Evolutionary conservation across 352 stramenopile species (phyloP).

Genomic region (Elongisporangium senticosum): DNA sequence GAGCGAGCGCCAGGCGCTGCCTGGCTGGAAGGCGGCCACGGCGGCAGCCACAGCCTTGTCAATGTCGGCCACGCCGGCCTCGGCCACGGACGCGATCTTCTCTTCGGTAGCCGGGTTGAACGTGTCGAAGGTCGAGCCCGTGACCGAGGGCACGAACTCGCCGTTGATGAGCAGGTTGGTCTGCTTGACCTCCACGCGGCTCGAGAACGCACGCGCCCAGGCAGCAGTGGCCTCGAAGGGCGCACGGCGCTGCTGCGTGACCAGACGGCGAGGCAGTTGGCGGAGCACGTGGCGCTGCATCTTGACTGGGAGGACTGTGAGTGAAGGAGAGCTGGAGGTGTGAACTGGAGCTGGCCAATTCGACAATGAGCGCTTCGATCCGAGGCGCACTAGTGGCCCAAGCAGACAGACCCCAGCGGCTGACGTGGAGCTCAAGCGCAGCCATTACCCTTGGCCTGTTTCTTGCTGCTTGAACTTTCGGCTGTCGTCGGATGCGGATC

Average conservation of each 20-base stretch:
- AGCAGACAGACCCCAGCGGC: no score
- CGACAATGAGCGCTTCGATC: no score
- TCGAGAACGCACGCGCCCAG: conserved; percentile 32
- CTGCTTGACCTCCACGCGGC: conserved; percentile 39
- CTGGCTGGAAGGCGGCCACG: conserved; percentile 56
- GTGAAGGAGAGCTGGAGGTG: no score
- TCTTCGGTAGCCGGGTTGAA: conserved; percentile 82
- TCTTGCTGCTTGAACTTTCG: no score
- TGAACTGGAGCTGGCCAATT: no score
- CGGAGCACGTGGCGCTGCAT: conserved; percentile 54
- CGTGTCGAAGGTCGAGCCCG: conserved; percentile 69
- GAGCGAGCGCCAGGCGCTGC: conserved; percentile 55
- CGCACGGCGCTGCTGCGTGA: conserved; percentile 7
- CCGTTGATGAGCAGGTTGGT: conserved; percentile 85
- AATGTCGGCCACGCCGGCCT: conserved; percentile 58
- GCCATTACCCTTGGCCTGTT: no score
- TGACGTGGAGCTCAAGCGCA: no score
- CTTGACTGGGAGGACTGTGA: background rate
- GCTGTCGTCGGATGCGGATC: no score
- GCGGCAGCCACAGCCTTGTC: conserved; percentile 68
- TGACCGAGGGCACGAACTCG: conserved; percentile 68
- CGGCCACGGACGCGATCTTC: conserved; percentile 63
- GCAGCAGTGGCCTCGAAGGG: conserved; percentile 10
- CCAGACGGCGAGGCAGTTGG: conserved; percentile 22
- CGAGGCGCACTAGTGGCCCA: no score